Base-by-base conservation (phyloP, 2,329 filamentous ascomycete species). In the Graphilbum fragrans region DNA sequence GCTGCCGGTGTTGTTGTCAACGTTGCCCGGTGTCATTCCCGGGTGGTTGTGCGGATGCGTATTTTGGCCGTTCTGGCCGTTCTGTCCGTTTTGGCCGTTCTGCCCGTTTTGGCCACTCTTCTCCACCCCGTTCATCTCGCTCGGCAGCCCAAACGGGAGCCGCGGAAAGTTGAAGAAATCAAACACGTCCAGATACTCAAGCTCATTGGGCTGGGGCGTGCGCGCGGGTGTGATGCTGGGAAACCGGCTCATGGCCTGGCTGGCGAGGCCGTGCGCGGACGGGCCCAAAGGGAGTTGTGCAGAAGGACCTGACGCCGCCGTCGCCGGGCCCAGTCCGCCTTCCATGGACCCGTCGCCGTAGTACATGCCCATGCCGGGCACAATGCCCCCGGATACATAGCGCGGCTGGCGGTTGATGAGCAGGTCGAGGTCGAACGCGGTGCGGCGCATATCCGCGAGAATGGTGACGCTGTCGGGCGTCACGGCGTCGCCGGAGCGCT, bases 141-240 rank as follows among this genome's bases (percentile, higher is more conserved):
- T 22, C 17, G 54, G 48, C 12, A 62, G 59, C 23, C 63, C 63
- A 19, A 72, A 59, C 0, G 74, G 72, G 20, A 94, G 64, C 17
- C 86, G 69, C 1, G 88, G 88, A 42, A 93, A 78, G 55, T 94
- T 94, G 68, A 94, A 95, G 56, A 93, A 94, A 52, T 92, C 86
- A 56, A 95, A 94, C 0, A 94, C 84, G 52, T 94, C 87, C 3
- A 94, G 66, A 55, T 93, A 94, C 56, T 94, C 88, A 4, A 94
- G 66, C 54, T 94, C 86, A 50, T 92, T 86, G 2, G 82, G 74
- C 10, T 78, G 82, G 1, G 85, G 83, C 23, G 80, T 82, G 47
- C 77, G 72, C 2, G 74, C 72, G 2, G 78, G 76, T 1, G 78
- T 80, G 19, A 66, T 61, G 50, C 67, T 73, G 3, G 69, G 63